Base-by-base conservation (phyloP, 148 eudicot species). In the Diospyros lotus region DNA sequence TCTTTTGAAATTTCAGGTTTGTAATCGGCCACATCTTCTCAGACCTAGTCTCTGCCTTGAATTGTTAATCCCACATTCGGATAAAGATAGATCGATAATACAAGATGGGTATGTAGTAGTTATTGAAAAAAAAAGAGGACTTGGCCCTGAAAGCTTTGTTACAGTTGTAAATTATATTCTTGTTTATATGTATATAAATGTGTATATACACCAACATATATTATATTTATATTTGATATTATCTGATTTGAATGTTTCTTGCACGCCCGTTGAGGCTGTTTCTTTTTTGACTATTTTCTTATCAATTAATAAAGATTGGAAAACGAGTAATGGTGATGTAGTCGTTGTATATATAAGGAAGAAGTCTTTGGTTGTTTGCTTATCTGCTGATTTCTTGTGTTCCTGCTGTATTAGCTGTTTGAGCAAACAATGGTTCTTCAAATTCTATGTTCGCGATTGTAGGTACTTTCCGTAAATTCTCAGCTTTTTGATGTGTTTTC, bases 191-290 rank as follows among this genome's bases (percentile, higher is more conserved):
- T 3, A 69, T 54, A 64, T 41, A 41, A 10, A 64, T 56, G n/a
- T 56, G n/a, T 56, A 3, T 56, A 10, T 56, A 14, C 12, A 3
- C 28, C 28, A 11, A 52, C 11, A 11, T 11, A 11, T 52, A 11
- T 52, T 28, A 28, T 28, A 28, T 28, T 28, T 28, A 28, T 28
- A 28, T 28, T 28, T 28, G 28, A 28, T 28, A 28, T 28, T 48
- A 8, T 48, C 5, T 12, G 14, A 64, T 53, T 52, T 69, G 72
- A 69, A 69, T 69, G 72, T 69, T 69, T 69, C 72, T 6, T 6
- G 53, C 72, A 51, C 15, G 59, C 18, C 40, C 11, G 1, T 61
- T 3, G 42, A 61, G 28, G 41, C 67, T 45, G 67, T 40, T 64
- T 64, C 67, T 41, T 64, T 64, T 40, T 64, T 41, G 11, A 41